phyloP scores from a whole-genome alignment of 495 filamentous ascomycete species.

The Viridothelium virens region DNA sequence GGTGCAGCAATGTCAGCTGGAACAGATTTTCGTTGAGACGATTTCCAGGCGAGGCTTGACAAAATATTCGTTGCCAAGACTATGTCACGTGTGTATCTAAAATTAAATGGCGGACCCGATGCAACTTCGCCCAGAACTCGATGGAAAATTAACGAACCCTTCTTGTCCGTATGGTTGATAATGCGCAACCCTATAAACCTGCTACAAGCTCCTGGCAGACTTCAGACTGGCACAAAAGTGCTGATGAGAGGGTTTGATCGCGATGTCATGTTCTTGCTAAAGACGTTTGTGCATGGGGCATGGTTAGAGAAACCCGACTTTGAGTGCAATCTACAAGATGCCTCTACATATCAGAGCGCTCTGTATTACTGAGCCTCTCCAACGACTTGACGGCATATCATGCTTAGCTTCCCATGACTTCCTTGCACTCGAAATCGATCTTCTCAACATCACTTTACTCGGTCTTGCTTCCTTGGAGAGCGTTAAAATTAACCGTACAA shows the following conservation, averaged over 20 bases:
- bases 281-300: too few species aligned
- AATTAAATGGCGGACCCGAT: not conserved
- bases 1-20: not conserved
- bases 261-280: too few species aligned
- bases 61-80: not conserved
- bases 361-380: too few species aligned
- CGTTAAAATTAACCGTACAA: too few species aligned
- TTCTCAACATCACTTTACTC: too few species aligned
- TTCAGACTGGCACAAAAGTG: not conserved
- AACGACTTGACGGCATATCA: too few species aligned
- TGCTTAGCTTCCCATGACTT: too few species aligned
- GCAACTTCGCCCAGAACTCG: not conserved
- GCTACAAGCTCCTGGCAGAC: not conserved
- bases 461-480: too few species aligned
- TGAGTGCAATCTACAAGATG: too few species aligned
- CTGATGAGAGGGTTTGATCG: not conserved
- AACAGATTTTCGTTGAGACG: not conserved
- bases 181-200: not conserved
- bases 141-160: not conserved
- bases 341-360: too few species aligned
- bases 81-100: slow-evolving; percentile 5
- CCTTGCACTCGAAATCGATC: too few species aligned
- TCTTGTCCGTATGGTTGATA: not conserved
- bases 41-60: not conserved
- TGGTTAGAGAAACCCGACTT: too few species aligned